Conservation (phyloP, 2,329 filamentous ascomycete species). For the Colletotrichum chlorophyti region DNA sequence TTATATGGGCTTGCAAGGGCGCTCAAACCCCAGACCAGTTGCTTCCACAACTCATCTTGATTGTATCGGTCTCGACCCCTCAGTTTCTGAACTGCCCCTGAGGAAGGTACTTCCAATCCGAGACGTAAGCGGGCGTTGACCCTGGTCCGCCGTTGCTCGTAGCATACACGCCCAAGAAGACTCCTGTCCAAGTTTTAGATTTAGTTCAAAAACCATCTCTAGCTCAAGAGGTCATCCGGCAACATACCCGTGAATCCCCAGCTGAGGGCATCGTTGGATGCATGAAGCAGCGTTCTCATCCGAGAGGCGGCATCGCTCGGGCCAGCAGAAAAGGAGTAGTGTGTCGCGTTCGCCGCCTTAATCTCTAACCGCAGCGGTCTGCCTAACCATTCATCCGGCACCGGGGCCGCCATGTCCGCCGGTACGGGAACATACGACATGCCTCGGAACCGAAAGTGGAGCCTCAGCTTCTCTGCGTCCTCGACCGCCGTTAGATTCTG, state of each 20-base stretch:
- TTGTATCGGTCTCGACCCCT: neutral
- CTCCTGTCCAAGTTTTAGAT: constrained; percentile 40
- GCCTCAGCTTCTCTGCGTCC: constrained; percentile 34
- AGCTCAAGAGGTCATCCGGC: neutral
- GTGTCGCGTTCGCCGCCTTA: constrained; percentile 51
- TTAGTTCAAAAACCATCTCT: neutral
- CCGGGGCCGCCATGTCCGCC: constrained; percentile 39
- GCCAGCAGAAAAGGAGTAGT: constrained; percentile 49
- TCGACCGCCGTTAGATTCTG: neutral
- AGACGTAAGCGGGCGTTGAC: constrained; percentile 52
- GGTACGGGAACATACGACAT: constrained; percentile 49
- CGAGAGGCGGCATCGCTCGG: constrained; percentile 38
- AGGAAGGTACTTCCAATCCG: constrained; percentile 52
- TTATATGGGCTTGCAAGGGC: neutral
- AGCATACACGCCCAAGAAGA: constrained; percentile 57
- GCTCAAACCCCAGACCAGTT: neutral
- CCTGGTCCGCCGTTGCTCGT: constrained; percentile 57
- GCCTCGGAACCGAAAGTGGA: constrained; percentile 53
- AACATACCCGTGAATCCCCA: constrained; percentile 41
- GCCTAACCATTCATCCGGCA: constrained; percentile 47
- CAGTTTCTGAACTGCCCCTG: constrained; percentile 43
- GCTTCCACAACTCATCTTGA: neutral
- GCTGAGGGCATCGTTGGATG: constrained; percentile 17
- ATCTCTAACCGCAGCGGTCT: constrained; percentile 47
- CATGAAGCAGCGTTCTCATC: constrained; percentile 43